Percentiles rank a stretch among this genome's conserved stretches.
These are phyloP conservation scores for Trichosporon asahii DNA, from an alignment of 1,284 basidiomycete genomes.

Conservation along the genomic window DNA sequence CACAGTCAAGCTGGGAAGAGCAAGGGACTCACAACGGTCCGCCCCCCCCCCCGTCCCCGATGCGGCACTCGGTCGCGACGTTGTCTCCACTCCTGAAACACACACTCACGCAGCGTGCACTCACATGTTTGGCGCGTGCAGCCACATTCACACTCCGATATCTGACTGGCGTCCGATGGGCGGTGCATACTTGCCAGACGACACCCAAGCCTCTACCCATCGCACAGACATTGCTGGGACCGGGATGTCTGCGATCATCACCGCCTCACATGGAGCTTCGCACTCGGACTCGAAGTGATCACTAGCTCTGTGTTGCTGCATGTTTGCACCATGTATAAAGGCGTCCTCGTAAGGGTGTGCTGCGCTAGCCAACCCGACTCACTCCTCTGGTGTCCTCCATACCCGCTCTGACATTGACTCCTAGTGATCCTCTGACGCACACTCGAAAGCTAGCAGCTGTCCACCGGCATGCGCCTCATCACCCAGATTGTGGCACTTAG, in stretches of 20 bases:
- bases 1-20: too few species aligned
- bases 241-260: too few species aligned
- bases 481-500: slow-evolving; percentile 61
- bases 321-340: too few species aligned
- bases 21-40: not conserved
- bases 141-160: not conserved
- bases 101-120: not conserved
- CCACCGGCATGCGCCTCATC: not conserved
- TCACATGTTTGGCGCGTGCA: not conserved
- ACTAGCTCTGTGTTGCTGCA: too few species aligned
- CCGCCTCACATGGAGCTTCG: too few species aligned
- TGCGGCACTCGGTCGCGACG: not conserved
- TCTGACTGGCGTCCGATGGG: not conserved
- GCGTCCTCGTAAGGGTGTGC: too few species aligned
- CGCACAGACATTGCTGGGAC: not conserved
- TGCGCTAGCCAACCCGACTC: too few species aligned
- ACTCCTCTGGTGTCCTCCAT: not conserved
- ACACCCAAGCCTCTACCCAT: not conserved
- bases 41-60: too few species aligned
- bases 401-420: not conserved
- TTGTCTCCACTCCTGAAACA: not conserved
- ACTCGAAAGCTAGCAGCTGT: not conserved
- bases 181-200: not conserved
- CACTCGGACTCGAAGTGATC: too few species aligned
- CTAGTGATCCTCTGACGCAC: not conserved